These are phyloP conservation scores for Fusarium clavum DNA, from an alignment of 2,329 filamentous ascomycete species.

Conservation along the genomic window DNA sequence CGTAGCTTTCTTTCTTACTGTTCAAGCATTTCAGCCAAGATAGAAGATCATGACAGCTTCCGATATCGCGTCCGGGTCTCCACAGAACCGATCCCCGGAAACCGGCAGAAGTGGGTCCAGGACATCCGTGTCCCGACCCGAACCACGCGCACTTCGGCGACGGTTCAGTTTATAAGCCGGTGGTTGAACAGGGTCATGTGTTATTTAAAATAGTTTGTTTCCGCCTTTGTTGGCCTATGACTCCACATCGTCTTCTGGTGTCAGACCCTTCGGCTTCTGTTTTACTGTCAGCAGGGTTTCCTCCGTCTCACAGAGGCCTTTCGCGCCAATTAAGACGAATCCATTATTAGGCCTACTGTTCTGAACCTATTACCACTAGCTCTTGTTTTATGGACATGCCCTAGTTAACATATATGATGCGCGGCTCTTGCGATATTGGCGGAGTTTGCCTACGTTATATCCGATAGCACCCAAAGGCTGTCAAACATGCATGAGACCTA, in stretches of 20 bases:
- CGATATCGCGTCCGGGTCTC: neutral
- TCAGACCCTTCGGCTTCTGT: neutral
- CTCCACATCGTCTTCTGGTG: too few species aligned
- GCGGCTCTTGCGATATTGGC: neutral
- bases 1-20: too few species aligned
- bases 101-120: neutral
- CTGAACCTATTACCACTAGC: fast-evolving
- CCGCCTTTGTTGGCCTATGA: fast-evolving
- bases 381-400: fast-evolving
- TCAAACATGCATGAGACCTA: neutral
- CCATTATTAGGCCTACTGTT: neutral
- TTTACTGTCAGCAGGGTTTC: neutral
- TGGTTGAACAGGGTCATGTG: fast-evolving
- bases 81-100: neutral
- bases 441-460: conserved; percentile 19
- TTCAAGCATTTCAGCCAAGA: neutral
- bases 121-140: neutral
- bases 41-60: neutral
- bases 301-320: neutral
- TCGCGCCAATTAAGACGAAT: neutral
- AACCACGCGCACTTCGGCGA: too few species aligned
- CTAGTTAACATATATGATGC: neutral
- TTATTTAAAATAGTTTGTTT: too few species aligned
- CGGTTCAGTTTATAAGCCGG: too few species aligned
- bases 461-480: neutral